Conservation (phyloP, 176 grass and related monocot genomes). For the Themeda triandra region DNA sequence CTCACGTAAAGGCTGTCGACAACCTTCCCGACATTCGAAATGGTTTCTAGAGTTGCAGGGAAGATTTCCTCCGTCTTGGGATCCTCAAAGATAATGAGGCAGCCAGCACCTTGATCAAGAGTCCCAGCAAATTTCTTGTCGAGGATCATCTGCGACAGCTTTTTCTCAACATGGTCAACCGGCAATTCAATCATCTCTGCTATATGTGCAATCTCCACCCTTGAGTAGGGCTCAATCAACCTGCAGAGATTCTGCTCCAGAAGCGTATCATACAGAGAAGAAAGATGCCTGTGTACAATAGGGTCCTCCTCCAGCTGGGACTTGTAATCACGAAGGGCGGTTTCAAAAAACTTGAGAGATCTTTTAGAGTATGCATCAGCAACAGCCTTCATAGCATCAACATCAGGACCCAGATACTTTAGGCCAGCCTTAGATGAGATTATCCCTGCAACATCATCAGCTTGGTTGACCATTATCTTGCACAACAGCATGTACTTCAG, state of each 20-base stretch:
- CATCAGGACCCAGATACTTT: conserved; percentile 70
- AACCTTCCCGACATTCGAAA: conserved; percentile 74
- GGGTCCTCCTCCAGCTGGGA: conserved; percentile 77
- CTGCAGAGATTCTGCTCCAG: conserved; percentile 86
- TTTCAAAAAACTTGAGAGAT: conserved; percentile 85
- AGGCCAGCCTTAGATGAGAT: conserved; percentile 72
- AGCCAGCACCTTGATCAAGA: conserved; percentile 78
- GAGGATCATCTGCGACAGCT: conserved; percentile 82
- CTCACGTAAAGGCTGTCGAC: conserved; percentile 79
- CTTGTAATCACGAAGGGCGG: conserved; percentile 61
- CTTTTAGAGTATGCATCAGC: conserved; percentile 69
- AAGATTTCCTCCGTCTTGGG: conserved; percentile 66
- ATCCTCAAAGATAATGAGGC: conserved; percentile 83
- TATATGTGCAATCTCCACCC: conserved; percentile 70
- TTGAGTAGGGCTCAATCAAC: conserved; percentile 75
- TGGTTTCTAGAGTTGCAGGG: conserved; percentile 73
- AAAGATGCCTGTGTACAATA: conserved; percentile 80
- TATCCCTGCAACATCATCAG: conserved; percentile 78
- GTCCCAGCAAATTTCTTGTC: conserved; percentile 94
- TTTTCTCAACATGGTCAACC: conserved; percentile 73
- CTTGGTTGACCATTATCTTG: conserved; percentile 96
- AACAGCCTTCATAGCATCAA: conserved; percentile 93
- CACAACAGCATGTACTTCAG: conserved; percentile 95
- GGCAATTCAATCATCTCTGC: conserved; percentile 76
- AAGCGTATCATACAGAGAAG: conserved; percentile 83